phyloP scores from a whole-genome alignment of 345 rosid genomes.

The Murraya koenigii region DNA sequence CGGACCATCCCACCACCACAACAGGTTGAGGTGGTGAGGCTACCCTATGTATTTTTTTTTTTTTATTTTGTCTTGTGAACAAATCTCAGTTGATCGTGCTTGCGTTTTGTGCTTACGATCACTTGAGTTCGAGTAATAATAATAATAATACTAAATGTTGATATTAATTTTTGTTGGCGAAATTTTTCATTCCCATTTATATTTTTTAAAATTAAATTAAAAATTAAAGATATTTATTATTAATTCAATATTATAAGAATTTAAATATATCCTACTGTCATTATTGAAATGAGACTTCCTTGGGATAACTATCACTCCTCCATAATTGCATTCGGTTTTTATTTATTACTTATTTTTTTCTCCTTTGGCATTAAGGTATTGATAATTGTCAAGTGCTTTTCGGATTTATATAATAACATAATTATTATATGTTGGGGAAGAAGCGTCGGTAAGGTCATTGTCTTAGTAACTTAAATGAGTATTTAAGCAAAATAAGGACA shows the following conservation, averaged over 20 bases:
- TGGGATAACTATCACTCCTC: background rate
- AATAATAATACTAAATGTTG: no score
- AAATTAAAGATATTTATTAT: background rate
- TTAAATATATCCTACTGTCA: conserved; percentile 3
- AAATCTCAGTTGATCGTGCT: no score
- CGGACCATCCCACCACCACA: accelerated
- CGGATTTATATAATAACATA: background rate
- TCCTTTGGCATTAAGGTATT: background rate
- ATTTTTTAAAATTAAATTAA: background rate
- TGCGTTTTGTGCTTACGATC: no score
- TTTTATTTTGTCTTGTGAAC: no score
- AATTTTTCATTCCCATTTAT: no score
- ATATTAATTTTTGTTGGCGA: no score
- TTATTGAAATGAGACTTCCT: background rate
- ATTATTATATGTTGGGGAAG: background rate
- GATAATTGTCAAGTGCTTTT: conserved; percentile 15
- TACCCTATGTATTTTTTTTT: no score
- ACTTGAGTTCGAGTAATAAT: no score
- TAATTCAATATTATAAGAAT: background rate
- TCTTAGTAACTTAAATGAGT: conserved; percentile 1
- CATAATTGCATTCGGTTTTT: no score
- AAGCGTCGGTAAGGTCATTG: conserved; percentile 30
- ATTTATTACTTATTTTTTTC: background rate
- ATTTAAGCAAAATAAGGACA: conserved; percentile 23
- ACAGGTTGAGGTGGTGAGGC: no score